Evolutionary conservation across 2,329 filamentous ascomycete genomes (phyloP), one percentile per base, ranked within the genome.

Genomic region (Coniochaeta prunicola): DNA sequence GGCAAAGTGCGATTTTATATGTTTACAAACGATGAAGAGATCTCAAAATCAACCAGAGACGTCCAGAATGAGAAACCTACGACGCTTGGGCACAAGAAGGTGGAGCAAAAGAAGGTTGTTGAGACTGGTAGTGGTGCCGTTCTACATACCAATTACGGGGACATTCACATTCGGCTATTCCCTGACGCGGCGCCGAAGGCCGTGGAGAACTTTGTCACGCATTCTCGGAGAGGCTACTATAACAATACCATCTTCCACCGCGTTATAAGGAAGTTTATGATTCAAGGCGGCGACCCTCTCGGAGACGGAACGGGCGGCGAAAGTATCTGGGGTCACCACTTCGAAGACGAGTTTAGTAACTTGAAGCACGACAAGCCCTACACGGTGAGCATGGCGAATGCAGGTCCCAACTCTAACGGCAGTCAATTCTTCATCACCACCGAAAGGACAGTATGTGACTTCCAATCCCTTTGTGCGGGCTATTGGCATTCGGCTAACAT

Each of bases 401-500:
- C 94, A 0, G 94, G 94, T 0, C 91, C 92, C 0, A 92, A 93
- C 67, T 97, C 92, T 36, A 99, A 99, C 70, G 94, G 90, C 15
- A 94, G 89, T 68, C 94, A 99, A 72, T 99, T 99, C 72, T 99
- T 99, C 68, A 96, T 99, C 65, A 99, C 94, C 0, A 97, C 93
- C 0, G 96, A 97, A 74, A 96, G 96, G 77, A 92, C 94, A 64
- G 87, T 89, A 77, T 77, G 85, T 80, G 21, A 13, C 24, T 60
- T 8, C 48, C 19, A 50, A 24, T 54, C 31, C 15, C 21, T 45
- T 48, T 24, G 40, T 24, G 53, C n/a, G n/a, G n/a, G n/a, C n/a
- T n/a, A 8, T 38, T 26, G 24, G 24, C 38, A 56, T 24, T 10
- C 26, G 26, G 63, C 69, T 73, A 68, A 73, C 63, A 34, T 34